A percentile compares a stretch with the other conserved stretches of the same genome.
Conservation (phyloP, 805 yeast species). For the Metschnikowia gruessii region DNA sequence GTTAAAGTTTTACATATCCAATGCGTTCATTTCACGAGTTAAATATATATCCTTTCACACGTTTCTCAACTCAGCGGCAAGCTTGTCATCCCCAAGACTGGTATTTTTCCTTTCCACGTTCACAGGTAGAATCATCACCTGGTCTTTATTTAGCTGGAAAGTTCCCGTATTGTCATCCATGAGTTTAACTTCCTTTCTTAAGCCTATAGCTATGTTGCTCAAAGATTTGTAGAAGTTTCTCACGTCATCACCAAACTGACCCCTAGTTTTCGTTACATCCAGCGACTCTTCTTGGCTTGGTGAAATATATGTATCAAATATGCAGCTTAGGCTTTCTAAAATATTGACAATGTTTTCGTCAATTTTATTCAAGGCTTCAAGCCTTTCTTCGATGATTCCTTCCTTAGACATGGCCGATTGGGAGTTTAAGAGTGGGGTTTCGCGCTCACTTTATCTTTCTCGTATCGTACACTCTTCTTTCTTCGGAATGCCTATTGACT, state of each 20-base stretch:
- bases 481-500: conserved; percentile 27
- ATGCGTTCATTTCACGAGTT: neutral
- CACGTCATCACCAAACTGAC: conserved; percentile 44
- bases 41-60: neutral
- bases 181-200: conserved; percentile 64
- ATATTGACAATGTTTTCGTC: conserved; percentile 53
- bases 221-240: conserved; percentile 50
- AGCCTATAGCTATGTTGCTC: conserved; percentile 54
- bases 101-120: conserved; percentile 69
- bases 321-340: conserved; percentile 46
- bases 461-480: conserved; percentile 8
- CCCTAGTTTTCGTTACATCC: conserved; percentile 26
- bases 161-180: conserved; percentile 60
- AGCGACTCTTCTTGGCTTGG: conserved; percentile 25
- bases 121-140: conserved; percentile 60
- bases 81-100: conserved; percentile 57
- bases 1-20: neutral
- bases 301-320: conserved; percentile 43
- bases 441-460: conserved; percentile 1
- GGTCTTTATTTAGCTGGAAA: conserved; percentile 41
- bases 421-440: neutral
- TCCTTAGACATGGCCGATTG: conserved; percentile 7
- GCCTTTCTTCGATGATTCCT: conserved; percentile 46
- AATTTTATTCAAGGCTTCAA: conserved; percentile 50
- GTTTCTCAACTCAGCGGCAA: conserved; percentile 44